Evolutionary conservation across 73 alveolate genomes (phyloP).

Genomic region (Paraurostyla sp.): DNA sequence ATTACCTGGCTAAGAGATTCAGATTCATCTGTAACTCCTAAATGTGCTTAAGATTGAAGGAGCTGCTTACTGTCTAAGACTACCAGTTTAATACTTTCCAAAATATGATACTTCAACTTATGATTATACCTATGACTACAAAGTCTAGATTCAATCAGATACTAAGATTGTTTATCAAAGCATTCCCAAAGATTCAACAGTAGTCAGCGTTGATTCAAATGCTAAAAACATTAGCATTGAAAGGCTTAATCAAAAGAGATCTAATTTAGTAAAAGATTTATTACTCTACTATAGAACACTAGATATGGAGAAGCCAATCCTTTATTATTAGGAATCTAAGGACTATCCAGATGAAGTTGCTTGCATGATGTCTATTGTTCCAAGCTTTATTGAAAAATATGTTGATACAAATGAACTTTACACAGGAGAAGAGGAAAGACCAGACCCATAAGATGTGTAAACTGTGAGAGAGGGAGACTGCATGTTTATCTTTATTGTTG

Average conservation of each 20-base stretch:
- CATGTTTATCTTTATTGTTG: conserved; percentile 71
- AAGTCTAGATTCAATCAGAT: too few species aligned
- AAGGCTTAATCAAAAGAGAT: too few species aligned
- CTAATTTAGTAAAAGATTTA: not conserved
- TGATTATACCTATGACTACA: too few species aligned
- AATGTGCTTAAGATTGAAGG: not conserved
- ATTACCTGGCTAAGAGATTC: conserved; percentile 1
- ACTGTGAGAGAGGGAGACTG: not conserved
- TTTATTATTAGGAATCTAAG: not conserved
- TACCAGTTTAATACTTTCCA: too few species aligned
- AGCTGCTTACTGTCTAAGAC: not conserved
- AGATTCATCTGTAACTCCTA: too few species aligned
- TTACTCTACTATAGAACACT: not conserved
- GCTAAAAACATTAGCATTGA: too few species aligned
- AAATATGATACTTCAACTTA: too few species aligned
- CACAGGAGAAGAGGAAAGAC: not conserved
- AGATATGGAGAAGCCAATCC: conserved; percentile 26
- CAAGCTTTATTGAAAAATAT: not conserved
- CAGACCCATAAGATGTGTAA: not conserved
- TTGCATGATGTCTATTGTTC: conserved; percentile 1
- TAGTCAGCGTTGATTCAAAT: too few species aligned
- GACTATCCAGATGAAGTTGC: conserved; percentile 22
- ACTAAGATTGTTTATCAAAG: too few species aligned
- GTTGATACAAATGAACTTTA: too few species aligned
- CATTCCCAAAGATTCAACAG: too few species aligned